These are phyloP conservation scores for Phytophthora macrochlamydospora DNA, from an alignment of 352 stramenopile species.

Conservation along the genomic window DNA sequence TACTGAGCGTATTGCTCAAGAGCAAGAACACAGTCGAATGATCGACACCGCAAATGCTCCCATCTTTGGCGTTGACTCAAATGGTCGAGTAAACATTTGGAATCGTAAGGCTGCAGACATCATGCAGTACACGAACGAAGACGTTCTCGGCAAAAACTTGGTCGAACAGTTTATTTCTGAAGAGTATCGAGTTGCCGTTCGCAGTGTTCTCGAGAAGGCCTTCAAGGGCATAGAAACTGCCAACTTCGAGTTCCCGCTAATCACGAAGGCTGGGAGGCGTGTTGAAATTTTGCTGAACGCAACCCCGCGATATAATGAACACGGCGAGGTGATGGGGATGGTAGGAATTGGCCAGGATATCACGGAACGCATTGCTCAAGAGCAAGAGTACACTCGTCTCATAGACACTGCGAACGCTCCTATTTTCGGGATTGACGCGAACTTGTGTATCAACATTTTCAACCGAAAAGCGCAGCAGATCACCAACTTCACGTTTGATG, in stretches of 20 bases:
- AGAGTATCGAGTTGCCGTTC: conserved; percentile 32
- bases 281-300: conserved; percentile 59
- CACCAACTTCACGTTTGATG: conserved; percentile 47
- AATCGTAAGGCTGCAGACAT: conserved; percentile 83
- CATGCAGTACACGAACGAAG: conserved; percentile 76
- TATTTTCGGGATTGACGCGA: conserved; percentile 63
- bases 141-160: conserved; percentile 78
- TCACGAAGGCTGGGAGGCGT: conserved; percentile 40
- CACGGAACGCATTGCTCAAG: conserved; percentile 54
- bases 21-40: conserved; percentile 4
- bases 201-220: conserved; percentile 36
- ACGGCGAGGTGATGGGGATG: conserved; percentile 51
- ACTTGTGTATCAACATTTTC: conserved; percentile 64
- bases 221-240: conserved; percentile 46
- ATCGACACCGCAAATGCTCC: conserved; percentile 29
- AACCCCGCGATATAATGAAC: conserved; percentile 46
- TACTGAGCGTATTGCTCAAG: neutral
- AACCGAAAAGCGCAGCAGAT: conserved; percentile 60
- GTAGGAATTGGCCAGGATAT: conserved; percentile 67
- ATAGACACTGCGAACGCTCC: conserved; percentile 70
- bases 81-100: conserved; percentile 68
- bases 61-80: conserved; percentile 62
- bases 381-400: conserved; percentile 68
- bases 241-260: conserved; percentile 69
- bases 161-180: conserved; percentile 69